Conservation (phyloP, 2,329 filamentous ascomycete genomes). For the Alternaria angustiovoidea region DNA sequence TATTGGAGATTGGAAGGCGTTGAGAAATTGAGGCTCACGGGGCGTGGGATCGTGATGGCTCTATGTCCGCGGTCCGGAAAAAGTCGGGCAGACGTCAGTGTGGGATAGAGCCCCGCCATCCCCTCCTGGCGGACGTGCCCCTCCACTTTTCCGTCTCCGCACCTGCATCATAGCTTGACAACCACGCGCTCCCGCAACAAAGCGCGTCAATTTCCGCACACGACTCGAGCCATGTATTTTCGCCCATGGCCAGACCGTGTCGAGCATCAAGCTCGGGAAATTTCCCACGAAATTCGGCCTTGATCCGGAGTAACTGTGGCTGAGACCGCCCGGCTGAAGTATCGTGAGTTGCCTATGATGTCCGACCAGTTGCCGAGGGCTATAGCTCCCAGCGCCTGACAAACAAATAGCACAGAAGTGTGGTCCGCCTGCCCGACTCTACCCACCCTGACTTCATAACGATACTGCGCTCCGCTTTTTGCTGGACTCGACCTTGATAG, state of each 20-base stretch:
- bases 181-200: slow-evolving; percentile 33
- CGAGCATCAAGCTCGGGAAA: not conserved
- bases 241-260: slow-evolving; percentile 9
- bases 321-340: slow-evolving; percentile 16
- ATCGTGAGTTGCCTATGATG: slow-evolving; percentile 40
- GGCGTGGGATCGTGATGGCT: slow-evolving; percentile 5
- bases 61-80: slow-evolving; percentile 40
- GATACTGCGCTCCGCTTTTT: slow-evolving; percentile 27
- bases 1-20: not conserved
- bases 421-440: slow-evolving; percentile 50
- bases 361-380: slow-evolving; percentile 43
- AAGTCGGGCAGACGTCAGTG: slow-evolving; percentile 30
- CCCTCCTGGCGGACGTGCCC: slow-evolving; percentile 24
- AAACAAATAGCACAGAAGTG: slow-evolving; percentile 43
- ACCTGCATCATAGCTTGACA: slow-evolving; percentile 27
- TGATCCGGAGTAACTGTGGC: slow-evolving; percentile 15
- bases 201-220: slow-evolving; percentile 25
- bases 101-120: slow-evolving; percentile 15
- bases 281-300: slow-evolving; percentile 11
- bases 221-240: not conserved
- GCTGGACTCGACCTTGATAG: slow-evolving; percentile 17
- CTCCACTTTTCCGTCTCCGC: slow-evolving; percentile 30
- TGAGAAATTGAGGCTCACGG: not conserved
- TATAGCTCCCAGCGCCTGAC: slow-evolving; percentile 26
- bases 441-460: slow-evolving; percentile 48